These are phyloP conservation scores for Francoa sonchifolia DNA, from an alignment of 441 rosid species.

Conservation along the genomic window DNA sequence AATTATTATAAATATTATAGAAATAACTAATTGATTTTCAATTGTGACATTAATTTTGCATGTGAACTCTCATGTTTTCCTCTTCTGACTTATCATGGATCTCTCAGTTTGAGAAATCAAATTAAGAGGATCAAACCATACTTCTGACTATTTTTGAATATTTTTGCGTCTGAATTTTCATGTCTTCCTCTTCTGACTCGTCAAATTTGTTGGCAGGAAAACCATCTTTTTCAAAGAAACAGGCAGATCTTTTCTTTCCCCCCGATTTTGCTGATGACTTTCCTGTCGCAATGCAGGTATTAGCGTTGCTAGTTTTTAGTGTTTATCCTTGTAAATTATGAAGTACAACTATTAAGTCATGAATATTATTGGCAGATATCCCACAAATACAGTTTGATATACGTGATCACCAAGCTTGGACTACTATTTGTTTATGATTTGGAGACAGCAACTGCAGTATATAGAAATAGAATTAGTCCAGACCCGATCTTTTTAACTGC, in stretches of 20 bases:
- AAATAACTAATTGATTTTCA: too few relatives aligned
- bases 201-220: constrained; percentile 43
- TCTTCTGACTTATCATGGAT: too few relatives aligned
- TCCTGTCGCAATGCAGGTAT: constrained; percentile 97
- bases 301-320: constrained; percentile 9
- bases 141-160: too few relatives aligned
- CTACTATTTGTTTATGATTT: constrained; percentile 92
- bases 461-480: constrained; percentile 94
- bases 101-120: too few relatives aligned
- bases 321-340: constrained; percentile 7
- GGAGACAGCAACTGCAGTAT: constrained; percentile 96
- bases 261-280: constrained; percentile 99
- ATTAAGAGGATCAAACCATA: too few relatives aligned
- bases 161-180: not conserved
- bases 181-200: not conserved
- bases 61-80: too few relatives aligned
- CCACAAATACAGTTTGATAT: constrained; percentile 78
- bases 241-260: constrained; percentile 96
- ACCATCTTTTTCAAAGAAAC: constrained; percentile 83
- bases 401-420: constrained; percentile 95
- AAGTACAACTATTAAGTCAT: constrained; percentile 11
- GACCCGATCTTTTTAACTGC: constrained; percentile 98
- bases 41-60: too few relatives aligned
- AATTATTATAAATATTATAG: too few relatives aligned
- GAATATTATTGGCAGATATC: constrained; percentile 57